Base-by-base conservation (phyloP, 352 stramenopile species). In the Aphanomyces cochlioides region DNA sequence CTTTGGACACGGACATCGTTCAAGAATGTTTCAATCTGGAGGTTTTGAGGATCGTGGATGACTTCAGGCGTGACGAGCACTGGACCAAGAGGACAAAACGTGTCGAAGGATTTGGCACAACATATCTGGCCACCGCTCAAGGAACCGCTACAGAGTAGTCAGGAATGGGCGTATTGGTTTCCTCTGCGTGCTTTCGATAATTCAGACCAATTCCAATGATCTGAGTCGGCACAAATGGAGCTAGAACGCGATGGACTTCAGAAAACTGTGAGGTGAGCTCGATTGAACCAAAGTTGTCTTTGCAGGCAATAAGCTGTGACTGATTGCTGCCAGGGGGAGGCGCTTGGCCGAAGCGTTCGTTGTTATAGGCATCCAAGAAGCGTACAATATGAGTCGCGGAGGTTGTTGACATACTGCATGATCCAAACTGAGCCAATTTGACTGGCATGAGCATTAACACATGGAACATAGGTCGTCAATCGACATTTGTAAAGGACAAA, bases 121-220 rank as follows among this genome's bases (percentile, higher is more conserved):
- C 82, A 92, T 88, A 88, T 97, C 75, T 97, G 91, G 38, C 87
- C 87, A 39, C 87, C 85, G 50, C 89, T 88, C 43, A 84, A 87
- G 2, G 53, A 72, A 97, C 97, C 28, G 96, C 79, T 72, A 95
- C 82, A 3, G 88, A 84, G 57, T 77, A 89, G 70, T 82, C 79
- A 0, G 87, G 86, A 74, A 92, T 83, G 0, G 88, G 80, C 76
- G 90, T 90, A 61, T 95, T 95, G 61, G 89, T 93, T 77, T 96
- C 88, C 67, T 85, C 79, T 45, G 83, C 82, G 61, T 97, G 89
- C 73, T 93, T 89, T 71, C 85, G 79, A 79, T 97, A 96, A 78
- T 97, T 97, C 38, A 97, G 81, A 4, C 90, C 90, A 39, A 96
- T 95, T 47, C 84, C 83, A 21, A 94, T 77, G 70, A 96, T 92